A percentile compares a stretch with the other conserved stretches of the same genome.
Evolutionary conservation across 2,329 filamentous ascomycete genomes (phyloP).

Genomic region (Tolypocladium cylindrosporum): DNA sequence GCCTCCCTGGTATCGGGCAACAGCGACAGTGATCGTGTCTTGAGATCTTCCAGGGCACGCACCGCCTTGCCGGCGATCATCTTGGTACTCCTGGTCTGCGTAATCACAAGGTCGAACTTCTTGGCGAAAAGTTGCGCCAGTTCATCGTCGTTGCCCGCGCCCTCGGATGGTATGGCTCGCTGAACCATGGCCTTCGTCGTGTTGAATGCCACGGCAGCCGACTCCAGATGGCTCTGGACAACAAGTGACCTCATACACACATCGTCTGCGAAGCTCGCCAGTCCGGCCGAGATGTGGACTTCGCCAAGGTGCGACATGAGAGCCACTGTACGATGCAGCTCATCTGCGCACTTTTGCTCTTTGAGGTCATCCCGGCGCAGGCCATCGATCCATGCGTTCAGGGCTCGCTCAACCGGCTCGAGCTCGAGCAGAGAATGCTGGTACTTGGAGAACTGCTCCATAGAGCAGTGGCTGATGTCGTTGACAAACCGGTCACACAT

Average conservation of each 20-base stretch:
- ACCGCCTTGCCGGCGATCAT: slow-evolving; percentile 72
- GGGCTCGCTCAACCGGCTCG: slow-evolving; percentile 78
- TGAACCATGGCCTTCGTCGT: slow-evolving; percentile 58
- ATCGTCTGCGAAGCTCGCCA: slow-evolving; percentile 68
- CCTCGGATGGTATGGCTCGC: slow-evolving; percentile 41
- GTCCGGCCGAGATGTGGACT: slow-evolving; percentile 60
- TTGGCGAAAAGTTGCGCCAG: slow-evolving; percentile 56
- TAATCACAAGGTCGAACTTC: slow-evolving; percentile 62
- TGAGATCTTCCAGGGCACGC: slow-evolving; percentile 67
- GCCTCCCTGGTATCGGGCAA: slow-evolving; percentile 54
- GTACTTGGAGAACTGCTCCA: slow-evolving; percentile 68
- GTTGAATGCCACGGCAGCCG: slow-evolving; percentile 57
- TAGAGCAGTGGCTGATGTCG: slow-evolving; percentile 67
- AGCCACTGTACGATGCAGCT: slow-evolving; percentile 75
- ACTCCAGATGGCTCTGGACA: slow-evolving; percentile 76
- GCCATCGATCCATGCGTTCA: slow-evolving; percentile 82
- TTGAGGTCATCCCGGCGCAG: slow-evolving; percentile 77
- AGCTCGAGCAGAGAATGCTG: slow-evolving; percentile 77
- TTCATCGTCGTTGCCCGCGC: slow-evolving; percentile 52
- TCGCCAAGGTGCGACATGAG: slow-evolving; percentile 80
- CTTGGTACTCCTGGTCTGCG: slow-evolving; percentile 72
- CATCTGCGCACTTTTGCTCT: slow-evolving; percentile 69
- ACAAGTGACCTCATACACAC: slow-evolving; percentile 66
- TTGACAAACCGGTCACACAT: slow-evolving; percentile 80
- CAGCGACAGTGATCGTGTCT: slow-evolving; percentile 64